Evolutionary conservation across 768 basidiomycete genomes (phyloP), one percentile per base, ranked within the genome.

Genomic region (Mycena latifolia): DNA sequence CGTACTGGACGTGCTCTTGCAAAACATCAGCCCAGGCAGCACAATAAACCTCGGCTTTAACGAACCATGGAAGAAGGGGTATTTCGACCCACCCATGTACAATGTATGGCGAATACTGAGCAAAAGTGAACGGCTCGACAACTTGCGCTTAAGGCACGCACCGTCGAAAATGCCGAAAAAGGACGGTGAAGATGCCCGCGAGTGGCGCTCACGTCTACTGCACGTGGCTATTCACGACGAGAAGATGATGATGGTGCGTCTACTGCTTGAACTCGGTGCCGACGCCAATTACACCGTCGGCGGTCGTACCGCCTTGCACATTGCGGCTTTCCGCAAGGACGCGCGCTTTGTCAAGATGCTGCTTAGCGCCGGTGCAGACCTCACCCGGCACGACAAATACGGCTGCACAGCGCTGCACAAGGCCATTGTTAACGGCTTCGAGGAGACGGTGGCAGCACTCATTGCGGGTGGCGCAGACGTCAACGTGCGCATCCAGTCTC

Each of bases 241-340:
- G 37, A 66, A 66, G 37, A 54, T 54, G 2, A 15, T 66, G 27
- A 66, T 66, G 45, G 65, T 61, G 45, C 53, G 17, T 28, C 59
- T 66, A 7, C 60, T 66, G 11, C 33, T 66, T 29, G 65, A 66
- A 29, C 65, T 66, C 54, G 65, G 65, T 54, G 53, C 65, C n/a
- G 65, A 66, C 18, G 22, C 59, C 52, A 52, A 55, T 33, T 39
- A 54, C 46, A 43, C 33, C 11, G 39, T 54, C 18, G 17, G 29
- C n/a, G 60, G 53, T 22, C 45, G 65, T 51, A 61, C 65, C 12
- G 51, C 60, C 15, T 46, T 66, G 45, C 53, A 66, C 31, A 58
- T 29, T 27, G 65, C 65, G 28, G 47, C 65, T 10, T 55, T 55
- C 57, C 54, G 48, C 31, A 22, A 33, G 11, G 53, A 66, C 33